Conservation (phyloP, 139 green algal genomes). For the Zygnema cylindricum region DNA sequence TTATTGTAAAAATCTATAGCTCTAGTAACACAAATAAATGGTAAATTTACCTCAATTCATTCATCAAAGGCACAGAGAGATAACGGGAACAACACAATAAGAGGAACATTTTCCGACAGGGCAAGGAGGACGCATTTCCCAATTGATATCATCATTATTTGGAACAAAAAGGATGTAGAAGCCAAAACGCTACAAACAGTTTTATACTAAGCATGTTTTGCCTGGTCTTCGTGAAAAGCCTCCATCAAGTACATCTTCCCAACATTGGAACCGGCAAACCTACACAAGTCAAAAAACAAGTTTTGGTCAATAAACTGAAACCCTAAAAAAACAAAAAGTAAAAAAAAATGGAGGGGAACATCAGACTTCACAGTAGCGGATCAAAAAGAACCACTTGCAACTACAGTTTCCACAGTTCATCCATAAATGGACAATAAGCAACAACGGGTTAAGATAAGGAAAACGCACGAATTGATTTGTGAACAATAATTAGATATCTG, state of each 20-base stretch:
- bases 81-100: too few species aligned
- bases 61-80: too few species aligned
- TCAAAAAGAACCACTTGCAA: neutral
- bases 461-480: slow-evolving; percentile 61
- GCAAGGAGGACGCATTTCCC: too few species aligned
- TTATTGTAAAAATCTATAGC: too few species aligned
- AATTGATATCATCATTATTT: too few species aligned
- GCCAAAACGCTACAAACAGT: too few species aligned
- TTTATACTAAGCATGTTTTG: too few species aligned
- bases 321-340: neutral
- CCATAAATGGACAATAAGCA: slow-evolving; percentile 6
- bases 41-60: too few species aligned
- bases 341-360: neutral
- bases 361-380: neutral
- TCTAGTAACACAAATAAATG: too few species aligned
- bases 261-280: slow-evolving; percentile 54
- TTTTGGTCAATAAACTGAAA: neutral
- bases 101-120: too few species aligned
- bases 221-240: slow-evolving; percentile 28
- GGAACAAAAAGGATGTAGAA: too few species aligned
- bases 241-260: slow-evolving; percentile 64
- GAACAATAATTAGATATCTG: slow-evolving; percentile 68
- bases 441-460: neutral
- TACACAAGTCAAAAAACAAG: slow-evolving; percentile 20
- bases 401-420: slow-evolving; percentile 2